phyloP scores from a whole-genome alignment of 2,329 filamentous ascomycete species.

The Neodidymelliopsis sp. region DNA sequence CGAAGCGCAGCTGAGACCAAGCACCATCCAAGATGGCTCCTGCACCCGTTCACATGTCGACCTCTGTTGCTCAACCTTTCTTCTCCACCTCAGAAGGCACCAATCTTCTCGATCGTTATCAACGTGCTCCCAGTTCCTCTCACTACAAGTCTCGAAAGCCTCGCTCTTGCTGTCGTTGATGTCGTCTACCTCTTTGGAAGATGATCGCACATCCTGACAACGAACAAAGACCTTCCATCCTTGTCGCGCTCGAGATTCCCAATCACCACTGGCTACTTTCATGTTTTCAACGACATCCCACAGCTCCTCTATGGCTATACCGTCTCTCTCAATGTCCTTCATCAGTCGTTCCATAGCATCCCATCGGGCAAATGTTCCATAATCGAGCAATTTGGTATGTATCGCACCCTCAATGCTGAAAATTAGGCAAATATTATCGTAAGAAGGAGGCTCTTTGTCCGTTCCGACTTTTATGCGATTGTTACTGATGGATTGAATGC shows the following conservation, averaged over 20 bases:
- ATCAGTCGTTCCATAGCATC: slow-evolving; percentile 68
- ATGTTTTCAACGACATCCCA: slow-evolving; percentile 73
- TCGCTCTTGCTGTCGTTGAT: slow-evolving; percentile 5
- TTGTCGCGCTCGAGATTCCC: slow-evolving; percentile 26
- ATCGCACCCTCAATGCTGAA: slow-evolving; percentile 9
- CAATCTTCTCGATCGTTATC: slow-evolving; percentile 5
- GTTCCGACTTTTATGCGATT: not conserved
- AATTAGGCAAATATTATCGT: not conserved
- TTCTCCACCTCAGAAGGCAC: slow-evolving; percentile 17
- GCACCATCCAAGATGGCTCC: slow-evolving; percentile 6
- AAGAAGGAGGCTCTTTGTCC: not conserved
- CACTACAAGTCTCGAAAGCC: not conserved
- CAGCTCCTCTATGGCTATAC: slow-evolving; percentile 82
- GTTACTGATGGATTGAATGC: no score
- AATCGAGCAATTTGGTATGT: slow-evolving; percentile 18
- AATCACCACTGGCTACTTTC: slow-evolving; percentile 85
- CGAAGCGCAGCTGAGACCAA: slow-evolving; percentile 1
- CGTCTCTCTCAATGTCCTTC: slow-evolving; percentile 90
- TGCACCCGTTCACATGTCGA: not conserved
- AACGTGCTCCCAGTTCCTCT: not conserved
- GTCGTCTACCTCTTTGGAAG: not conserved
- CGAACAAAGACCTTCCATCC: slow-evolving; percentile 17
- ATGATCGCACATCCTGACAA: slow-evolving; percentile 4
- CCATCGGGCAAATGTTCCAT: slow-evolving; percentile 21
- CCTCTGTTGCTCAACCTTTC: slow-evolving; percentile 4